A percentile compares a stretch with the other conserved stretches of the same genome.
Conservation (phyloP, 352 stramenopile species). For the Pythium rhizo-oryzae region DNA sequence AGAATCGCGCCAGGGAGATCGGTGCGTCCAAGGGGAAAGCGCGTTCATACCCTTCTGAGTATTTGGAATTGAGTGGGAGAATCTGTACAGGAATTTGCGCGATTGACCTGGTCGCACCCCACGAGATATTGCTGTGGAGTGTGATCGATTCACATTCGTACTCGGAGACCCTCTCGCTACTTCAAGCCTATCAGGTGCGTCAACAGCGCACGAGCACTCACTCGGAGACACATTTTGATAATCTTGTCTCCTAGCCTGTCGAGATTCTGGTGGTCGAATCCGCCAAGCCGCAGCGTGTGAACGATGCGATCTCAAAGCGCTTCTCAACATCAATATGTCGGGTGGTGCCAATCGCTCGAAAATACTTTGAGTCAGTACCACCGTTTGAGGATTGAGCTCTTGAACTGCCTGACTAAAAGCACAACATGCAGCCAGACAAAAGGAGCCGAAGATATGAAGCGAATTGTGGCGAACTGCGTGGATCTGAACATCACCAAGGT, state of each 20-base stretch:
- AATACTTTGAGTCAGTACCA: constrained; percentile 75
- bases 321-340: constrained; percentile 58
- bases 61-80: background rate
- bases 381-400: background rate
- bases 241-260: constrained; percentile 42
- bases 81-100: constrained; percentile 59
- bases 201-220: background rate
- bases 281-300: constrained; percentile 58
- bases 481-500: constrained; percentile 84
- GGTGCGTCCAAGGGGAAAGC: constrained; percentile 29
- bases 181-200: constrained; percentile 69
- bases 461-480: constrained; percentile 80
- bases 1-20: constrained; percentile 64
- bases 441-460: constrained; percentile 82
- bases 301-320: constrained; percentile 67
- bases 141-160: constrained; percentile 83
- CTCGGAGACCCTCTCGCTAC: constrained; percentile 63
- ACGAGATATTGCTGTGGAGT: constrained; percentile 78
- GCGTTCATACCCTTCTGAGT: too few relatives aligned
- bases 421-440: constrained; percentile 65
- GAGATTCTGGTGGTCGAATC: constrained; percentile 79
- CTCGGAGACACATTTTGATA: background rate
- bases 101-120: constrained; percentile 67
- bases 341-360: constrained; percentile 68
- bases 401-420: constrained; percentile 2